Evolutionary conservation across 495 filamentous ascomycete species (phyloP).

Genomic region (Penicillium longicatenatum): DNA sequence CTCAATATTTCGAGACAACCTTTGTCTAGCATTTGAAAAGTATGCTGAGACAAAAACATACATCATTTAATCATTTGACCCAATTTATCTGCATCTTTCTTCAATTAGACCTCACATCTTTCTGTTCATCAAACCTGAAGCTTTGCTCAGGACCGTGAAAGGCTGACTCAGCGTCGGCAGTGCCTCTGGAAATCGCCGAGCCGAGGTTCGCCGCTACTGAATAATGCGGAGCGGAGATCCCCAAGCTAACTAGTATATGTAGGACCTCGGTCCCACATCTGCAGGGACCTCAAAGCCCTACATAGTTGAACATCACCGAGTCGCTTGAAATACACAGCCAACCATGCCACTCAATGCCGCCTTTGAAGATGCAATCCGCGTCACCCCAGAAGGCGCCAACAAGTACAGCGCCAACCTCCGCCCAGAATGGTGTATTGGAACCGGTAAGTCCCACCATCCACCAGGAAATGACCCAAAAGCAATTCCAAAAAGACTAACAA

Average conservation of each 20-base stretch:
- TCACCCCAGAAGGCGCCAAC: constrained; percentile 57
- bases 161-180: not conserved
- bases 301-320: not conserved
- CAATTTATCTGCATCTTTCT: no score
- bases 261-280: not conserved
- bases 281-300: not conserved
- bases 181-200: not conserved
- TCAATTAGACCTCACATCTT: no score
- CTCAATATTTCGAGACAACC: no score
- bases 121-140: no score
- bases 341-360: constrained; percentile 25
- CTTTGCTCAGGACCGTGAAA: not conserved
- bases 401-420: constrained; percentile 61
- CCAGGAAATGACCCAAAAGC: not conserved
- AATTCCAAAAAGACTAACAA: constrained; percentile 1
- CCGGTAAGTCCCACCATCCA: constrained; percentile 44
- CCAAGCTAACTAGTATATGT: not conserved
- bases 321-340: not conserved
- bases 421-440: constrained; percentile 72
- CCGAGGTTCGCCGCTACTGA: not conserved
- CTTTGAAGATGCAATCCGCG: constrained; percentile 60
- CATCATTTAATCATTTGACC: no score
- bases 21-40: no score
- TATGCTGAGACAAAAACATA: no score
- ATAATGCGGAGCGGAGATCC: not conserved